Base-by-base conservation (phyloP, 2,329 filamentous ascomycete genomes). In the Teratosphaeria viscida region DNA sequence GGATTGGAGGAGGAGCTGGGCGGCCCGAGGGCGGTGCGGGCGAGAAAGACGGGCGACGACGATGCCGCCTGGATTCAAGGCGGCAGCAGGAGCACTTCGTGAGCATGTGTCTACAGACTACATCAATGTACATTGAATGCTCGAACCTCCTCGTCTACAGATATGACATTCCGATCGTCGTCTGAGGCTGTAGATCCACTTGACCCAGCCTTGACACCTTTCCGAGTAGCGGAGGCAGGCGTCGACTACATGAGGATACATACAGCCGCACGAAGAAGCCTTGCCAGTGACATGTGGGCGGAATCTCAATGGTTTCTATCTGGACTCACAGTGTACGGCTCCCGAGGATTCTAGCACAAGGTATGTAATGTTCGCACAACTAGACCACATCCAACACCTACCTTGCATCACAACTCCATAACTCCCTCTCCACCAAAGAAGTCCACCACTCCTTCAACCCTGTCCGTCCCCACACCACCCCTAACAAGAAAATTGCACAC, bases 1-100 rank as follows among this genome's bases (percentile, higher is more conserved):
- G 78, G 78, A 16, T 66, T 81, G 57, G 77, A 80, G 65, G 70
- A 67, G 34, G 78, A 81, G 66, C 70, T 81, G 3, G 78, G 78
- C 60, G 78, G 78, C 5, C 72, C 74, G 5, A 34, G 32, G 14
- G 61, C 59, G 2, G 34, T 47, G 16, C 61, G 61, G 14, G 61
- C 59, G 27, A 32, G 56, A 27, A 55, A 59, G 37, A 53, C 54
- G 12, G 54, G 55, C 7, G 58, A 55, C 34, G 59, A 62, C 47
- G 49, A 54, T 4, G 57, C 52, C 5, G 56, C 60, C 3, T 59
- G 34, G 26, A 59, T 61, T 23, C 43, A 59, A 54, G 60, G 60
- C 23, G 60, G 57, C 29, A 23, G 47, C 26, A 14, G 56, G 47
- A 37, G 43, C 52, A 54, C 52, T 12, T 35, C 32, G 52, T 54